phyloP scores from a whole-genome alignment of 345 rosid species.

The Populus deltoides region DNA sequence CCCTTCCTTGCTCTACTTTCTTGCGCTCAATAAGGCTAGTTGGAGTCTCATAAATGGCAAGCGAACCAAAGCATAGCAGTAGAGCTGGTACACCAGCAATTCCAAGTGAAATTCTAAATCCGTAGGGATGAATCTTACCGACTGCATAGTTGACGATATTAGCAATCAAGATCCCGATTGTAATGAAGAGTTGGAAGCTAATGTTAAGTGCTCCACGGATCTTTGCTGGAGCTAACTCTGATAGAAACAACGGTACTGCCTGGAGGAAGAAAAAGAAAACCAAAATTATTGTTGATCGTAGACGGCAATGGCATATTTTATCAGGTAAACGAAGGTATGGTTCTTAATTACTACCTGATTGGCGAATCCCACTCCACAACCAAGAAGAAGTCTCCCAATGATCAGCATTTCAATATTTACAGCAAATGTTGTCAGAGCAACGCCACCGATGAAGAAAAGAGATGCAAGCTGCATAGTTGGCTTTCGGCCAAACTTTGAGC shows the following conservation, averaged over 20 bases:
- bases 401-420: conserved; percentile 52
- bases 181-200: conserved; percentile 67
- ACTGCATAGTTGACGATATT: conserved; percentile 44
- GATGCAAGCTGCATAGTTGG: conserved; percentile 57
- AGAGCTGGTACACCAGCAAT: conserved; percentile 61
- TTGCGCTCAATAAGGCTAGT: conserved; percentile 61
- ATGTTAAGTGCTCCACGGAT: conserved; percentile 66
- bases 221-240: conserved; percentile 69
- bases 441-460: conserved; percentile 55
- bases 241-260: conserved; percentile 75
- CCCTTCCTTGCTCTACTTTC: conserved; percentile 28
- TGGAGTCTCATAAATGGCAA: conserved; percentile 57
- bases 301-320: no score
- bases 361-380: conserved; percentile 68
- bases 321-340: no score
- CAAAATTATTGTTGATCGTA: no score
- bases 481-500: conserved; percentile 47
- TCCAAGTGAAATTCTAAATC: conserved; percentile 67
- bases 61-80: conserved; percentile 51
- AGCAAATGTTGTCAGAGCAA: conserved; percentile 45
- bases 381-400: conserved; percentile 57
- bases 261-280: conserved; percentile 21
- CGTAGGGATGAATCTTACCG: conserved; percentile 32
- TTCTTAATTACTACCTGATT: conserved; percentile 45
- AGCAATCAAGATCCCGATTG: conserved; percentile 60